Evolutionary conservation across 1,284 basidiomycete genomes (phyloP), one percentile per base, ranked within the genome.

Genomic region (Papiliotrema flavescens): DNA sequence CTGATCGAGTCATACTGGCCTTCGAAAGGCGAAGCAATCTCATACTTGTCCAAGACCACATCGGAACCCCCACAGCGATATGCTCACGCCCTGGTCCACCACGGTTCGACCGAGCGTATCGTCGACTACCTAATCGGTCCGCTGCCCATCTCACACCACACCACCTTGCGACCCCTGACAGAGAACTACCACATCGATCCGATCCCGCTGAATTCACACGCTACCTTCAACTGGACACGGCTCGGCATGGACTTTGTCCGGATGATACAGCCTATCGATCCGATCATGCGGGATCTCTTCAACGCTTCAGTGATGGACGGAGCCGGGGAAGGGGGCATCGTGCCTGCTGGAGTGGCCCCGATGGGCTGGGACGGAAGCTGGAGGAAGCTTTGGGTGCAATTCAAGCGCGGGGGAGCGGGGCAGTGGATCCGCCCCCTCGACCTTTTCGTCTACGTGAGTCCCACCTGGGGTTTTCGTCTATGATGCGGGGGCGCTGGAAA

Each of bases 341-440:
- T 39, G 15, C 26, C 22, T 15, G 53, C 50, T 2, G 40, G 50
- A 14, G 39, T 40, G 5, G 49, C 41, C 11, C 51, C 59, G 7
- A 61, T 54, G 51, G 20, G 40, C 47, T 84, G 82, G 55, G 84
- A 85, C 59, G 84, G 84, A 8, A 74, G 77, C 15, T 85, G 83
- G 77, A 79, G 84, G 45, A 78, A 68, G 45, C 51, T 43, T 17
- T 67, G 64, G 61, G 15, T 59, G 3, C 54, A 53, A 34, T 47
- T 62, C 24, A 58, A 60, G 54, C 49, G 58, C 13, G 59, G 60
- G 40, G 43, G 47, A 13, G 54, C 64, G 2, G 65, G 65, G 2
- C 74, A 77, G 0, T 85, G 76, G 70, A 69, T 85, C 19, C 81
- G 81, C 47, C 79, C 83, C 3, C 63, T 85, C 22, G 80, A 80